Conservation (phyloP, 2,329 filamentous ascomycete genomes). For the Scorias spongiosa region DNA sequence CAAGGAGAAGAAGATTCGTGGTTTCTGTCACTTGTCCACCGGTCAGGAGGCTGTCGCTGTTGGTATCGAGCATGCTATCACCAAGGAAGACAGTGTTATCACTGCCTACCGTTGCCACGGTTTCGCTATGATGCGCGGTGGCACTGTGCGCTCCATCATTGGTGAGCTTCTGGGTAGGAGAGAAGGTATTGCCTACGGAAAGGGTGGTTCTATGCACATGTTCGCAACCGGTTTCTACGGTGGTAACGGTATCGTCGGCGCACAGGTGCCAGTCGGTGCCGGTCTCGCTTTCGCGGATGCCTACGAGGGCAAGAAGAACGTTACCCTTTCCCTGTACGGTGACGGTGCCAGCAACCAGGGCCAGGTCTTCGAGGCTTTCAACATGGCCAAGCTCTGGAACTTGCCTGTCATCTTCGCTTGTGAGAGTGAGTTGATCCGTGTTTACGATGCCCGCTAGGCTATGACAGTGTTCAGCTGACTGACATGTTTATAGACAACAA, state of each 20-base stretch:
- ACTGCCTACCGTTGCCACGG: conserved; percentile 99
- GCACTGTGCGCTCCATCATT: conserved; percentile 78
- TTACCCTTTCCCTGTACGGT: conserved; percentile 82
- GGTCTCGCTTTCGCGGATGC: conserved; percentile 95
- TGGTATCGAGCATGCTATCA: conserved; percentile 92
- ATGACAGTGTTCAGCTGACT: neutral
- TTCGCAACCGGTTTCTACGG: conserved; percentile 96
- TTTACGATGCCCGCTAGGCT: neutral
- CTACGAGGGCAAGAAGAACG: conserved; percentile 76
- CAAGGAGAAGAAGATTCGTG: conserved; percentile 99
- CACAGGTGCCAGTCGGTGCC: conserved; percentile 92
- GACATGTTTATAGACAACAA: conserved; percentile 66
- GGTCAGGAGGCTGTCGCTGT: conserved; percentile 95
- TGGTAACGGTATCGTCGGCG: conserved; percentile 97
- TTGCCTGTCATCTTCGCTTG: conserved; percentile 91
- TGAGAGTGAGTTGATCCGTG: conserved; percentile 57
- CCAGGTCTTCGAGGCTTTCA: conserved; percentile 98
- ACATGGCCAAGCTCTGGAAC: conserved; percentile 99
- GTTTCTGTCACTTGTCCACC: conserved; percentile 97
- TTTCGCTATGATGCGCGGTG: conserved; percentile 93
- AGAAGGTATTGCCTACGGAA: conserved; percentile 95
- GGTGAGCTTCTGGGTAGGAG: conserved; percentile 89
- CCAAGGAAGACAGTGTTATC: conserved; percentile 83
- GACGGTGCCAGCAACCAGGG: conserved; percentile 98
- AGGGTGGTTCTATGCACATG: conserved; percentile 99